These are phyloP conservation scores for Grigorovia transvaalensis DNA, from an alignment of 805 yeast species.

Conservation along the genomic window DNA sequence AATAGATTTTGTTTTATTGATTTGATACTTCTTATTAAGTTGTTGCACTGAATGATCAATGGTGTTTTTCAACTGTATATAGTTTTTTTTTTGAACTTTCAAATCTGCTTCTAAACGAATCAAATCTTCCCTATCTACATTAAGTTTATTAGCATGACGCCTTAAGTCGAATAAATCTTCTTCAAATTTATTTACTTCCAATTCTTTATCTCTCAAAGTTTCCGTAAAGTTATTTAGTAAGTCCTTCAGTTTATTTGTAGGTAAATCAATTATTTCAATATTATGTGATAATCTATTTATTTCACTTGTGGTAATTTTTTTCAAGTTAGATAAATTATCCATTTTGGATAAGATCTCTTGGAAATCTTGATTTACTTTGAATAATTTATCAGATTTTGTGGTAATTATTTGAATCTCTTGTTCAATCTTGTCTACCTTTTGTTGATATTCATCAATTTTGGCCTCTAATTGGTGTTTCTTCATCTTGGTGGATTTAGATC, in stretches of 20 bases:
- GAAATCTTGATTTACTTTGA: conserved; percentile 70
- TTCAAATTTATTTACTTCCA: conserved; percentile 21
- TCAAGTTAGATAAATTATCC: conserved; percentile 44
- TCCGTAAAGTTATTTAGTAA: conserved; percentile 35
- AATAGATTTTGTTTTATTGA: background rate
- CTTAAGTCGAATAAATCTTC: conserved; percentile 16
- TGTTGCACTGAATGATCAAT: background rate
- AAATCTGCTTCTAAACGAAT: conserved; percentile 45
- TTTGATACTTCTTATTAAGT: background rate
- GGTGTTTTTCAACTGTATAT: background rate
- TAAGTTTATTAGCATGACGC: conserved; percentile 14
- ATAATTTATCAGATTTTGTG: conserved; percentile 50
- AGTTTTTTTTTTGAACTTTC: background rate
- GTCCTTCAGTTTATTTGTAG: conserved; percentile 31
- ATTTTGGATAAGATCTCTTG: conserved; percentile 58
- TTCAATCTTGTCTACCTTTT: conserved; percentile 41
- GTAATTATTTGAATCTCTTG: conserved; percentile 42
- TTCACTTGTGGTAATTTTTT: conserved; percentile 38
- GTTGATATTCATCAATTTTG: conserved; percentile 36
- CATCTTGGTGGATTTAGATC: conserved; percentile 50
- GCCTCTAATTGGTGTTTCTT: conserved; percentile 36
- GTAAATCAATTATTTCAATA: conserved; percentile 18
- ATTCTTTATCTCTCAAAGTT: conserved; percentile 22
- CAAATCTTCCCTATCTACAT: conserved; percentile 29
- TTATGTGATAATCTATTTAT: conserved; percentile 34